Evolutionary conservation across 2,329 filamentous ascomycete species (phyloP).

Genomic region (Aspergillus costaricaensis): DNA sequence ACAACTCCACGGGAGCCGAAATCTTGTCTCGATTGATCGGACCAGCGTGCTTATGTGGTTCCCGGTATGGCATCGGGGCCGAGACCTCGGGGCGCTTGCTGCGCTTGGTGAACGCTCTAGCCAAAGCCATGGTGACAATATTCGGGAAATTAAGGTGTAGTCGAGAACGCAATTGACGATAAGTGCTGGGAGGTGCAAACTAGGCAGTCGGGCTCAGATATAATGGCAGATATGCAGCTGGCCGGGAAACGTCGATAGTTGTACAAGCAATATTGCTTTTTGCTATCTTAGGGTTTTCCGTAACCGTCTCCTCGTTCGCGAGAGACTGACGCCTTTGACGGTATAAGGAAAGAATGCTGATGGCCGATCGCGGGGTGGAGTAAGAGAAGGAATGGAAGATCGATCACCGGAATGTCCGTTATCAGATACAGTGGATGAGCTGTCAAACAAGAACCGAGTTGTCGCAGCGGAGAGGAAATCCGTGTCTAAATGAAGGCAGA

Average conservation of each 20-base stretch:
- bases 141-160: constrained; percentile 5
- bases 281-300: constrained; percentile 18
- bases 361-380: constrained; percentile 30
- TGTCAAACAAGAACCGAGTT: neutral
- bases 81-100: constrained; percentile 50
- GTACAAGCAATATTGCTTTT: constrained; percentile 14
- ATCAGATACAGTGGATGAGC: constrained; percentile 24
- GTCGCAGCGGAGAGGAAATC: constrained; percentile 11
- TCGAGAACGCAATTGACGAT: constrained; percentile 4
- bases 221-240: constrained; percentile 11
- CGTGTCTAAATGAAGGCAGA: constrained; percentile 25
- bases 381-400: constrained; percentile 36
- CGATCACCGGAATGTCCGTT: constrained; percentile 32
- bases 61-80: constrained; percentile 46
- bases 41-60: constrained; percentile 49
- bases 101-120: constrained; percentile 52
- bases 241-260: constrained; percentile 7
- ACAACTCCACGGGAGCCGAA: constrained; percentile 79
- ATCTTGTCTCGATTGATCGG: constrained; percentile 60
- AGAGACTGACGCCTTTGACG: constrained; percentile 12
- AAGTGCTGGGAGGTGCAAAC: neutral
- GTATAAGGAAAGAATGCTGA: constrained; percentile 27
- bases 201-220: constrained; percentile 4
- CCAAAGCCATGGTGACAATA: constrained; percentile 40
- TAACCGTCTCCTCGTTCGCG: constrained; percentile 14